Evolutionary conservation across 176 grass and related monocot genomes (phyloP).

Genomic region (sorghum (Sorghum bicolor)): Sorghum_bicolor_NCBIv3 NC_012872.2:861501-862000

Average conservation of each 20-base stretch:
- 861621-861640: neutral
- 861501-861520: neutral
- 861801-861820: neutral
- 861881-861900: neutral
- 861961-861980: neutral
- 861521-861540: neutral
- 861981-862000: too few species aligned
- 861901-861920: neutral
- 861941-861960: neutral
- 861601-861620: neutral
- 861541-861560: neutral
- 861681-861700: neutral
- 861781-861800: neutral
- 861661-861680: slow-evolving; percentile 7
- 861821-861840: too few species aligned
- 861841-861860: neutral
- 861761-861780: neutral
- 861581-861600: slow-evolving; percentile 12
- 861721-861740: neutral
- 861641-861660: slow-evolving; percentile 14
- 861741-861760: neutral
- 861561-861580: neutral
- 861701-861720: neutral
- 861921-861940: neutral
- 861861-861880: neutral